A percentile compares a stretch with the other conserved stretches of the same genome.
Conservation (phyloP, 2,329 filamentous ascomycete species). For the Myriosclerotinia duriaeana region DNA sequence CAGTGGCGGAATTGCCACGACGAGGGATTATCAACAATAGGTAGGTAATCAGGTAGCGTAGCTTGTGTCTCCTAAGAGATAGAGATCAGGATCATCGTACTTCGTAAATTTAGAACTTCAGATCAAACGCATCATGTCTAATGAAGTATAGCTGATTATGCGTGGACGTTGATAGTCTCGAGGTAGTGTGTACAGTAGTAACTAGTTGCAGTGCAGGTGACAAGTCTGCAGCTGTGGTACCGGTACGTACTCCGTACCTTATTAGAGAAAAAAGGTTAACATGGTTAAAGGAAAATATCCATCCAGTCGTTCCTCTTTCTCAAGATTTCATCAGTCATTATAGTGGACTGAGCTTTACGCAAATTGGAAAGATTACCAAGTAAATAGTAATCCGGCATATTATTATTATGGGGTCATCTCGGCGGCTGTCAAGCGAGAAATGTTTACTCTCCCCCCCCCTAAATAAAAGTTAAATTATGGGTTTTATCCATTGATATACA, state of each 20-base stretch:
- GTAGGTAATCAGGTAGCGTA: not conserved
- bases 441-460: too few relatives aligned
- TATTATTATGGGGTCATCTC: too few relatives aligned
- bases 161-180: not conserved
- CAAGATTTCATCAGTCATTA: not conserved
- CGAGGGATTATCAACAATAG: not conserved
- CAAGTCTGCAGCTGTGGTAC: not conserved
- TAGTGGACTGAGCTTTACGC: not conserved
- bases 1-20: slow-evolving; percentile 1
- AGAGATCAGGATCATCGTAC: not conserved
- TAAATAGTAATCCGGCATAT: too few relatives aligned
- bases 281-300: not conserved
- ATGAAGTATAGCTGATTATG: slow-evolving; percentile 8
- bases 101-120: not conserved
- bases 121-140: not conserved
- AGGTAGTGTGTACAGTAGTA: not conserved
- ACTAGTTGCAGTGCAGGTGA: too few relatives aligned
- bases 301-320: slow-evolving; percentile 2
- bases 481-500: too few relatives aligned
- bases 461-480: too few relatives aligned
- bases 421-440: too few relatives aligned
- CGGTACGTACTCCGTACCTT: not conserved
- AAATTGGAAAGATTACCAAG: not conserved
- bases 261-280: not conserved
- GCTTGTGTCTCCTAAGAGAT: not conserved